Conservation (phyloP, 176 grass and related monocot genomes). For the Elymus sibiricus region DNA sequence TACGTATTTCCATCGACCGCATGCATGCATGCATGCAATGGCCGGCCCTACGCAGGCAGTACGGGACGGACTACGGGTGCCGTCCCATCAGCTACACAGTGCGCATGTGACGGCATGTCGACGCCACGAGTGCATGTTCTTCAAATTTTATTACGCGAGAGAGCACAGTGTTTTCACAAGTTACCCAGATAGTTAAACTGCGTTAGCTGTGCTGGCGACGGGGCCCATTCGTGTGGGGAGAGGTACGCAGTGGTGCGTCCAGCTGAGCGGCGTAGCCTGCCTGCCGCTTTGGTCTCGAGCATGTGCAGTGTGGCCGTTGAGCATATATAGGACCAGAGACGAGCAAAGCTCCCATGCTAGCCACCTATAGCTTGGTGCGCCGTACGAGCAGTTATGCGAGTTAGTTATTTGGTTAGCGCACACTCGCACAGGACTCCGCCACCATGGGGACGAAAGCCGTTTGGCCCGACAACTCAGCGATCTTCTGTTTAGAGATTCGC, state of each 20-base stretch:
- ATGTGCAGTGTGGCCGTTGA: conserved; percentile 4
- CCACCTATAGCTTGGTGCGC: neutral
- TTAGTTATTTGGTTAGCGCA: neutral
- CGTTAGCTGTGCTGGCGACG: neutral
- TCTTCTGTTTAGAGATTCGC: neutral
- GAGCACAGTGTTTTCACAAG: neutral
- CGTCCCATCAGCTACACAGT: neutral
- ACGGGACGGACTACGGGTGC: neutral
- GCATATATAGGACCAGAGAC: neutral
- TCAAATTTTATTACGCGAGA: neutral
- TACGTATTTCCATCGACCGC: neutral
- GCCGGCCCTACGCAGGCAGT: neutral
- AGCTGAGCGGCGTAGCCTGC: neutral
- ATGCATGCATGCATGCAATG: neutral
- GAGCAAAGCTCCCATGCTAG: neutral
- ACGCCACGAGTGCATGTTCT: neutral
- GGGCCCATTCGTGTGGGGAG: neutral
- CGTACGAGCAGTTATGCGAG: neutral
- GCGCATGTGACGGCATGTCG: neutral
- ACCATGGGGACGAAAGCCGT: neutral
- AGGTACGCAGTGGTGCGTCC: neutral
- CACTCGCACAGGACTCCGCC: neutral
- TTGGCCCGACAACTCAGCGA: neutral
- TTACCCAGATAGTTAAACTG: neutral
- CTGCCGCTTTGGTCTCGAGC: neutral